These are phyloP conservation scores for Sistotremastrum niveocremeum DNA, from an alignment of 768 basidiomycete genomes.

Conservation along the genomic window DNA sequence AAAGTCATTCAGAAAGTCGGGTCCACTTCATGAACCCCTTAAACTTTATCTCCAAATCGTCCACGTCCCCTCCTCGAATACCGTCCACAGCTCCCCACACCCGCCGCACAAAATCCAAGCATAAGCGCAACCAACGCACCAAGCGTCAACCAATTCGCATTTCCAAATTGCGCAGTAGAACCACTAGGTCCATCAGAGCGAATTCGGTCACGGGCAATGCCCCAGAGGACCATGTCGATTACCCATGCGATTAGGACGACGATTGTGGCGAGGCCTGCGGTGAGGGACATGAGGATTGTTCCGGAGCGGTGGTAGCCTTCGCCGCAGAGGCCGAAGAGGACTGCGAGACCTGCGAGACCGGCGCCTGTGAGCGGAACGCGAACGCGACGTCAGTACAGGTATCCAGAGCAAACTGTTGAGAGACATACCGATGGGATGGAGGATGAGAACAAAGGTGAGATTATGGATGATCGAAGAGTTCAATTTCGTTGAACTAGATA, in stretches of 20 bases:
- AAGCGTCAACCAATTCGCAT: conserved; percentile 73
- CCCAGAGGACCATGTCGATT: conserved; percentile 72
- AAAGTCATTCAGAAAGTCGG: no score
- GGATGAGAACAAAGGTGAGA: conserved; percentile 59
- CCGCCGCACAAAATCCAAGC: conserved; percentile 50
- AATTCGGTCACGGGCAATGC: conserved; percentile 48
- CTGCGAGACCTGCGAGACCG: conserved; percentile 48
- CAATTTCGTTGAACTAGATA: conserved; percentile 27
- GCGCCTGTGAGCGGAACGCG: conserved; percentile 29
- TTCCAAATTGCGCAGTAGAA: conserved; percentile 44
- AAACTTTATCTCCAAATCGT: no score
- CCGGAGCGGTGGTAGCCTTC: conserved; percentile 49
- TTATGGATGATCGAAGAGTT: conserved; percentile 46
- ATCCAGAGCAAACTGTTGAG: conserved; percentile 5
- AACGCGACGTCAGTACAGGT: no score
- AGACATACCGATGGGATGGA: conserved; percentile 59
- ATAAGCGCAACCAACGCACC: conserved; percentile 57
- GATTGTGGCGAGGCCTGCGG: conserved; percentile 52
- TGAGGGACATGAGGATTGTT: conserved; percentile 65
- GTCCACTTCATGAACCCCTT: no score
- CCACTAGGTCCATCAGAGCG: conserved; percentile 26
- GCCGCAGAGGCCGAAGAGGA: conserved; percentile 59
- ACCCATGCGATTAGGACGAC: conserved; percentile 56
- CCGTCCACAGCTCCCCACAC: conserved; percentile 53
- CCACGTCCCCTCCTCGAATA: conserved; percentile 29